phyloP scores from a whole-genome alignment of 768 basidiomycete species.

The Paxillus involutus region DNA sequence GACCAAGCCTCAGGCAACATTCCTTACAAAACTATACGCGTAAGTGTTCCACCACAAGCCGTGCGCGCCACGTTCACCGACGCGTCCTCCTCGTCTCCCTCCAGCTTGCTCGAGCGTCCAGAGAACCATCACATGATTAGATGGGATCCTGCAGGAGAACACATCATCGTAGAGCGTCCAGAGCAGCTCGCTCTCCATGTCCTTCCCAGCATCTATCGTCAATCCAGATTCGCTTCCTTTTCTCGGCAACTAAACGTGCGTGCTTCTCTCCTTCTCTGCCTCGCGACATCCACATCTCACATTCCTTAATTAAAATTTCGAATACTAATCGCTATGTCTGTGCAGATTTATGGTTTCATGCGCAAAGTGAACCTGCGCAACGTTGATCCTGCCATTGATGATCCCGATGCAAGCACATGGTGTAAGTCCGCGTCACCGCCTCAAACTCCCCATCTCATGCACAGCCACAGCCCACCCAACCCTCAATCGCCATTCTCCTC shows the following conservation, averaged over 20 bases:
- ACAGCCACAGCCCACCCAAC: slow-evolving; percentile 76
- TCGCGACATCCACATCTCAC: slow-evolving; percentile 20
- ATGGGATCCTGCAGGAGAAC: slow-evolving; percentile 91
- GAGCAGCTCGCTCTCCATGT: slow-evolving; percentile 93
- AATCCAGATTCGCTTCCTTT: slow-evolving; percentile 96
- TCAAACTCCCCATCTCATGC: slow-evolving; percentile 13
- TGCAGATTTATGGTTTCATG: slow-evolving; percentile 97
- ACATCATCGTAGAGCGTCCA: slow-evolving; percentile 93
- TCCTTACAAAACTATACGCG: slow-evolving; percentile 96
- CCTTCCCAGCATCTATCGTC: slow-evolving; percentile 90
- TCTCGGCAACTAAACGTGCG: slow-evolving; percentile 94
- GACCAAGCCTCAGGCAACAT: slow-evolving; percentile 88
- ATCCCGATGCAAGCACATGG: slow-evolving; percentile 96
- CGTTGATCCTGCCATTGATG: slow-evolving; percentile 92
- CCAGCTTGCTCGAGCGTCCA: slow-evolving; percentile 81
- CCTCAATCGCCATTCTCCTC: slow-evolving; percentile 85
- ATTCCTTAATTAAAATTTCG: slow-evolving; percentile 20
- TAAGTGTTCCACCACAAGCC: slow-evolving; percentile 42
- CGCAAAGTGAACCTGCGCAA: slow-evolving; percentile 96
- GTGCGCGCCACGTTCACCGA: slow-evolving; percentile 12
- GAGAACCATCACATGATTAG: slow-evolving; percentile 98
- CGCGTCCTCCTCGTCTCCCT: slow-evolving; percentile 7
- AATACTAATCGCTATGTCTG: slow-evolving; percentile 10
- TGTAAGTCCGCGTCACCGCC: slow-evolving; percentile 55
- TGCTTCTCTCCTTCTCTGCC: slow-evolving; percentile 34